Base-by-base conservation (phyloP, 306 rosid species). In the Casuarina cunninghamiana region DNA sequence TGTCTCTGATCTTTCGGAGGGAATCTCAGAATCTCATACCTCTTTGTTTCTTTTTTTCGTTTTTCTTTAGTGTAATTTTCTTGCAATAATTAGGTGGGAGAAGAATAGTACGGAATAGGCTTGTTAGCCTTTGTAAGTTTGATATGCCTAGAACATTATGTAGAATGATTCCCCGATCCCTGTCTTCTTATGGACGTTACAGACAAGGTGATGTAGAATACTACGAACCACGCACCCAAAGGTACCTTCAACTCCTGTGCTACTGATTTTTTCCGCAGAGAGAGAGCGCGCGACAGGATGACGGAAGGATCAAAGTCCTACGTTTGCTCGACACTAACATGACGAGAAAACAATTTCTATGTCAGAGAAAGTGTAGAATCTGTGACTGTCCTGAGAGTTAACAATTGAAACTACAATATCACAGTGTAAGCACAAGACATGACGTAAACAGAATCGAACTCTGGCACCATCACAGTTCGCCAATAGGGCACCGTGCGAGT, bases 21-120 rank as follows among this genome's bases (percentile, higher is more conserved):
- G 44, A 6, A 10, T 38, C 51, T 67, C 50, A 67, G 42, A 1
- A 6, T 13, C 50, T 67, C 21, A 45, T 66, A 9, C 42, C 42
- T 67, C 8, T 39, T 17, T 42, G 3, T 66, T 39, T 11, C 32
- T 42, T 66, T 42, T 66, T 45, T 9, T 41, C 17, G 5, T 9
- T 41, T 2, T 58, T 58, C 17, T 66, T 42, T 41, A 49, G 50
- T 42, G 43, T 16, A 41, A 13, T 19, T 63, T 67, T 42, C 43
- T 42, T n/a, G 2, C n/a, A 42, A 67, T n/a, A 42, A 67, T 67
- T 67, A 67, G 71, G 71, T 46, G 39, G 71, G 71, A 16, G 39
- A 39, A 41, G 15, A 42, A 42, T 67, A 5, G 17, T n/a, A 43
- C 1, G 5, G 42, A 41, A 42, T 42, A 50, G 71, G 35, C 42